Conservation (phyloP, 495 filamentous ascomycete genomes). For the Penicillium flavigenum region DNA sequence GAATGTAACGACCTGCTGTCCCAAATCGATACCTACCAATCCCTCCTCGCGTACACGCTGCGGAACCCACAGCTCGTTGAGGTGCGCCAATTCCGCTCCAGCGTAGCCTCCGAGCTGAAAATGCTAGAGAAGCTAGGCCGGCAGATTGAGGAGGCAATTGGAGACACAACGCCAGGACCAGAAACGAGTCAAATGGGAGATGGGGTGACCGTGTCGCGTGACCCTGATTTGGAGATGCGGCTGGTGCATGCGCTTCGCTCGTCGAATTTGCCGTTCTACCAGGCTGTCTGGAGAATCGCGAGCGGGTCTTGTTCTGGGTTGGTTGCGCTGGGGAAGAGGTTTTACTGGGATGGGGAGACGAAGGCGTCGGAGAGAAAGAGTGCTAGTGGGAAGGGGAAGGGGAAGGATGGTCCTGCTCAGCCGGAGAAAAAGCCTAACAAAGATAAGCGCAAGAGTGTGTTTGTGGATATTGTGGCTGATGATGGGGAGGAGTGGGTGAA, state of each 20-base stretch:
- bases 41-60: constrained; percentile 41
- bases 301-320: constrained; percentile 48
- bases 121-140: constrained; percentile 49
- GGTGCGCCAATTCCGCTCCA: constrained; percentile 49
- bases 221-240: constrained; percentile 26
- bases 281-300: constrained; percentile 55
- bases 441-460: constrained; percentile 44
- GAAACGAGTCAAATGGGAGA: constrained; percentile 7
- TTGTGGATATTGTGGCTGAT: constrained; percentile 52
- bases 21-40: constrained; percentile 50
- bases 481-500: constrained; percentile 61
- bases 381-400: constrained; percentile 22
- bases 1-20: constrained; percentile 45
- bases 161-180: constrained; percentile 3
- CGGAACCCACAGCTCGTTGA: constrained; percentile 55
- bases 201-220: constrained; percentile 6
- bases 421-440: constrained; percentile 34
- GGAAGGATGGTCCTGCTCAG: constrained; percentile 17
- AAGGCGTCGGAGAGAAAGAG: constrained; percentile 24
- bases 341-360: constrained; percentile 50
- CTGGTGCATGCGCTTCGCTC: constrained; percentile 51
- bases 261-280: constrained; percentile 58
- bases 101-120: constrained; percentile 48
- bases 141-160: constrained; percentile 21
- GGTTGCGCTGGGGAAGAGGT: constrained; percentile 52